phyloP scores from a whole-genome alignment of 208 protist species.

The Crithidia fasciculata region DNA sequence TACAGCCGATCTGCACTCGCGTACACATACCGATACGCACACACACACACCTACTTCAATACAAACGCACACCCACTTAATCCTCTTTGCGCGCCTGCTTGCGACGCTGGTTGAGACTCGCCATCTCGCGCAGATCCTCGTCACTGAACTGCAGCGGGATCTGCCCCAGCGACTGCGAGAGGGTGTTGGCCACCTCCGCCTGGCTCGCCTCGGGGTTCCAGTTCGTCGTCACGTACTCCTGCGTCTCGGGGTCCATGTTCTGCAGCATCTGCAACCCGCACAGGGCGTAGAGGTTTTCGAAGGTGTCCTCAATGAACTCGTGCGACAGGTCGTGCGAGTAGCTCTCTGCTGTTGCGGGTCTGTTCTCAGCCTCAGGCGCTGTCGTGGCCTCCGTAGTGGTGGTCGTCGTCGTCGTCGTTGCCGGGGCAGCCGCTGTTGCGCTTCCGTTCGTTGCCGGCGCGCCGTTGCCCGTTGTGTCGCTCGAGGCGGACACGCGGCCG shows the following conservation, averaged over 20 bases:
- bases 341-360: not conserved
- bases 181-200: conserved; percentile 32
- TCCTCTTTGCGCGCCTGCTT: not conserved
- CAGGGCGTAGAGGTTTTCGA: conserved; percentile 72
- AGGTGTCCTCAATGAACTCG: conserved; percentile 83
- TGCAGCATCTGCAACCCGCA: conserved; percentile 77
- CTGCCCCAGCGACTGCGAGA: conserved; percentile 48
- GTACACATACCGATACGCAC: not conserved
- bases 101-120: conserved; percentile 26
- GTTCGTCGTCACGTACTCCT: conserved; percentile 39
- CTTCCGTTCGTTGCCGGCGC: too few species aligned
- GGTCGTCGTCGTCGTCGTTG: not conserved
- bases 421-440: not conserved
- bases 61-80: too few species aligned
- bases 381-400: not conserved
- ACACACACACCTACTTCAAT: not conserved
- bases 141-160: conserved; percentile 49
- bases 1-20: not conserved
- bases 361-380: not conserved
- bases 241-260: conserved; percentile 42
- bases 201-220: conserved; percentile 33
- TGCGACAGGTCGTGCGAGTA: conserved; percentile 78
- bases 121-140: conserved; percentile 48
- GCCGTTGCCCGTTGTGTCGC: too few species aligned
- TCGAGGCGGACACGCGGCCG: conserved; percentile 5